Percentiles rank a stretch among this genome's conserved stretches.
These are phyloP conservation scores for Breviolum minutum DNA, from an alignment of 73 alveolate genomes.

Conservation along the genomic window DNA sequence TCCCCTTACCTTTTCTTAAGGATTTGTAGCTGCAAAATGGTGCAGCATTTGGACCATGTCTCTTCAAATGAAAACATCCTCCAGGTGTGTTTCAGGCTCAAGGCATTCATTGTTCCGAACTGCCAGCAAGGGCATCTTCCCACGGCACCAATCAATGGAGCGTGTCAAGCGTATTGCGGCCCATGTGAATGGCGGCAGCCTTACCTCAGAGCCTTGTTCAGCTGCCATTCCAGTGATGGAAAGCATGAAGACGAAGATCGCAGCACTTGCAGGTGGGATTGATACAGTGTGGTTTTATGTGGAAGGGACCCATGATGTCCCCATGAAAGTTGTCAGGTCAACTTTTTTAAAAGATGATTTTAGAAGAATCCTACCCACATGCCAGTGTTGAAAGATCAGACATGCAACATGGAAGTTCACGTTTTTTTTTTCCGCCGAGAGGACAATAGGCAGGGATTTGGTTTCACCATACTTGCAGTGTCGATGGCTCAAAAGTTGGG, in stretches of 20 bases:
- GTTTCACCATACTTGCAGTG: too few relatives aligned
- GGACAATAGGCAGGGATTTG: too few relatives aligned
- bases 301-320: not conserved
- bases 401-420: too few relatives aligned
- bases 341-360: not conserved
- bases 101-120: not conserved
- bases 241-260: constrained; percentile 37
- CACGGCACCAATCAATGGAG: constrained; percentile 29
- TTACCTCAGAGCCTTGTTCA: not conserved
- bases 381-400: too few relatives aligned
- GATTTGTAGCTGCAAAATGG: not conserved
- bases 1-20: too few relatives aligned
- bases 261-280: not conserved
- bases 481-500: too few relatives aligned
- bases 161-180: constrained; percentile 75
- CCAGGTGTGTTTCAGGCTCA: constrained; percentile 2
- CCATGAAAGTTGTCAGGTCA: not conserved
- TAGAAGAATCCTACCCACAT: not conserved
- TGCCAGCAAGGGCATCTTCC: constrained; percentile 5
- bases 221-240: constrained; percentile 38
- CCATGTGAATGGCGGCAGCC: constrained; percentile 9
- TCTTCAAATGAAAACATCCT: too few relatives aligned
- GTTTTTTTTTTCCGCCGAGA: too few relatives aligned
- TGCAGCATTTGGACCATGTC: not conserved
- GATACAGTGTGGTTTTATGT: too few relatives aligned